Conservation (phyloP, 192 early-diverging fungal genomes). For the Geranomyces variabilis region DNA sequence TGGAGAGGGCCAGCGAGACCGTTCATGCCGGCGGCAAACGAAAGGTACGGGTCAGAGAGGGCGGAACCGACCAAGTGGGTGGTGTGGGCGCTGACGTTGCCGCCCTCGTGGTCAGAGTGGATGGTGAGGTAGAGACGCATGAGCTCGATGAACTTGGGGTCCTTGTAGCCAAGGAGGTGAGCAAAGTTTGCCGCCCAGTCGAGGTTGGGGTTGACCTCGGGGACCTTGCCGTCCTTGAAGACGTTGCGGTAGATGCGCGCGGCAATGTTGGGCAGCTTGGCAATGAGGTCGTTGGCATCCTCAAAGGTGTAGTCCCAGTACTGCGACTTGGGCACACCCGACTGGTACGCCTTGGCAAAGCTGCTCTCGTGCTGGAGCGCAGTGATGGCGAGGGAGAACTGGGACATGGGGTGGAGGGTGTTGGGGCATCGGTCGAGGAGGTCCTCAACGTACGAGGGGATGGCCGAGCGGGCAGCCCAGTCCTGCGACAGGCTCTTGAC, state of each 20-base stretch:
- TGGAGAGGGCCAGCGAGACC: constrained; percentile 98
- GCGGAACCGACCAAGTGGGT: constrained; percentile 94
- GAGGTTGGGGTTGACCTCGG: constrained; percentile 80
- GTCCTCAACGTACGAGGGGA: constrained; percentile 95
- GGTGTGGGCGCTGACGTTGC: constrained; percentile 99
- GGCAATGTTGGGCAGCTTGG: constrained; percentile 95
- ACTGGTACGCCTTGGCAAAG: constrained; percentile 96
- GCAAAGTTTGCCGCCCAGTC: constrained; percentile 98
- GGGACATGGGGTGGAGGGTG: constrained; percentile 99
- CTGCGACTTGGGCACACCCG: constrained; percentile 87
- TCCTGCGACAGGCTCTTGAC: constrained; percentile 88
- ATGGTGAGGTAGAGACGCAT: constrained; percentile 99
- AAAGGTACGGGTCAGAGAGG: constrained; percentile 98
- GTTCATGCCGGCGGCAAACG: constrained; percentile 95
- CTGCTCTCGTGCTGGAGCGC: constrained; percentile 95
- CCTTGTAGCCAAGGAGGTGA: constrained; percentile 86
- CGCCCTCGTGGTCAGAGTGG: constrained; percentile 99
- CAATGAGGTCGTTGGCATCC: constrained; percentile 97
- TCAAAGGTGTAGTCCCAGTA: constrained; percentile 98
- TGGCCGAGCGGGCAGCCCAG: constrained; percentile 91
- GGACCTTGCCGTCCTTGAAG: constrained; percentile 94
- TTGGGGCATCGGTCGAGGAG: constrained; percentile 97
- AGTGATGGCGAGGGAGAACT: constrained; percentile 95
- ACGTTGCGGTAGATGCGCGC: constrained; percentile 99
- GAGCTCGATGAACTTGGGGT: constrained; percentile 93